Conservation (phyloP, 1,284 basidiomycete species). For the Cutaneotrichosporon cavernicola region DNA sequence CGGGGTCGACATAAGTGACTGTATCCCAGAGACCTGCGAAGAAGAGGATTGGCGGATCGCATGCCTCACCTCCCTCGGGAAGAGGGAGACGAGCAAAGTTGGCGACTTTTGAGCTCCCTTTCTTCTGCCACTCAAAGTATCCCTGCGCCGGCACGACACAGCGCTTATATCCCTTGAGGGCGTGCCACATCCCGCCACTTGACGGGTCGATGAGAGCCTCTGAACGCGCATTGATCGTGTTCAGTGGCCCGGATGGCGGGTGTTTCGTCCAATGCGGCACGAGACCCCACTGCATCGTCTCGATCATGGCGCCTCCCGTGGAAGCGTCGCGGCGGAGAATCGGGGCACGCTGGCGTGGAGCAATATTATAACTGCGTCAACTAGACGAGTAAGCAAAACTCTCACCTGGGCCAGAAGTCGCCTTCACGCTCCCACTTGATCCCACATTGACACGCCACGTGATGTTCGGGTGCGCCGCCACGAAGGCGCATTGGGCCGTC, state of each 20-base stretch:
- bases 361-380: conserved; percentile 47
- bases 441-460: conserved; percentile 25
- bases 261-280: conserved; percentile 78
- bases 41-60: conserved; percentile 67
- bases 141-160: conserved; percentile 78
- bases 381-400: background rate
- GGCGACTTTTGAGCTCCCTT: conserved; percentile 71
- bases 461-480: conserved; percentile 17
- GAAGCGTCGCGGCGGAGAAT: conserved; percentile 48
- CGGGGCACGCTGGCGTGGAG: conserved; percentile 43
- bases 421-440: conserved; percentile 43
- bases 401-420: conserved; percentile 40
- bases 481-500: conserved; percentile 16
- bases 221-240: conserved; percentile 84
- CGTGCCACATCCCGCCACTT: conserved; percentile 71
- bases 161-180: conserved; percentile 72
- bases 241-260: conserved; percentile 65
- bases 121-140: conserved; percentile 89
- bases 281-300: conserved; percentile 74
- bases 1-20: conserved; percentile 56
- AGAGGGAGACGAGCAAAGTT: conserved; percentile 68
- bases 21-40: conserved; percentile 86
- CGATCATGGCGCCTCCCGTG: conserved; percentile 55
- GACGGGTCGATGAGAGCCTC: conserved; percentile 66
- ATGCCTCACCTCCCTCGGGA: conserved; percentile 44